These are phyloP conservation scores for Colletotrichum sansevieriae DNA, from an alignment of 2,329 filamentous ascomycete genomes.

Conservation along the genomic window DNA sequence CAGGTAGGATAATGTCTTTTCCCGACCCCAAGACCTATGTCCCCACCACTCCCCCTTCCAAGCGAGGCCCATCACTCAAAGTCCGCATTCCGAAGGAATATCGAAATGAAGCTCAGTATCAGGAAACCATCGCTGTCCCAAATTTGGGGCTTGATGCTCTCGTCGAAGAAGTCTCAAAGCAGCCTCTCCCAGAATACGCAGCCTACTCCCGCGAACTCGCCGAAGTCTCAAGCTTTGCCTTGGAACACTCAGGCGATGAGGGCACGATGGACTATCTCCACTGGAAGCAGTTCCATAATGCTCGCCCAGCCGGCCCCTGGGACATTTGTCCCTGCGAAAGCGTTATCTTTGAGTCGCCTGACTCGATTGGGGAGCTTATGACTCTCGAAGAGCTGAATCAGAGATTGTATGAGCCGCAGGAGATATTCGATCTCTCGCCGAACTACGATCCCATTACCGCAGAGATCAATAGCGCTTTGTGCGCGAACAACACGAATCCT, in stretches of 20 bases:
- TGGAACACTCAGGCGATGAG: constrained; percentile 25
- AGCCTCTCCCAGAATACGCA: background rate
- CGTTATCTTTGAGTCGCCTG: background rate
- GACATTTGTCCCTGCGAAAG: constrained; percentile 19
- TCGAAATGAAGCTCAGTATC: background rate
- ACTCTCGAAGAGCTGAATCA: background rate
- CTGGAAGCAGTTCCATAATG: constrained; percentile 15
- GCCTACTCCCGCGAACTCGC: background rate
- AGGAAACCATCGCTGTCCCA: background rate
- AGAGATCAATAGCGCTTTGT: background rate
- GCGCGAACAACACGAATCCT: background rate
- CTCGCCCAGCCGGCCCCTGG: background rate
- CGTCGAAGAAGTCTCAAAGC: background rate
- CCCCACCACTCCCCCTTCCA: background rate
- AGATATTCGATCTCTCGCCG: background rate
- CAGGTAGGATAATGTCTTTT: constrained; percentile 12
- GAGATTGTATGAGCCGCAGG: background rate
- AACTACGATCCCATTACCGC: background rate
- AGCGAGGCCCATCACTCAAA: background rate
- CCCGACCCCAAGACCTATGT: constrained; percentile 9
- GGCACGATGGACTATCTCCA: constrained; percentile 24
- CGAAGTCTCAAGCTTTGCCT: background rate
- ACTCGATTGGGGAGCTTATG: background rate
- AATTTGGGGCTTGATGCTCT: background rate
- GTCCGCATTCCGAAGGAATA: background rate